Evolutionary conservation across 2,329 filamentous ascomycete species (phyloP).

Genomic region (Metarhizium sp.): DNA sequence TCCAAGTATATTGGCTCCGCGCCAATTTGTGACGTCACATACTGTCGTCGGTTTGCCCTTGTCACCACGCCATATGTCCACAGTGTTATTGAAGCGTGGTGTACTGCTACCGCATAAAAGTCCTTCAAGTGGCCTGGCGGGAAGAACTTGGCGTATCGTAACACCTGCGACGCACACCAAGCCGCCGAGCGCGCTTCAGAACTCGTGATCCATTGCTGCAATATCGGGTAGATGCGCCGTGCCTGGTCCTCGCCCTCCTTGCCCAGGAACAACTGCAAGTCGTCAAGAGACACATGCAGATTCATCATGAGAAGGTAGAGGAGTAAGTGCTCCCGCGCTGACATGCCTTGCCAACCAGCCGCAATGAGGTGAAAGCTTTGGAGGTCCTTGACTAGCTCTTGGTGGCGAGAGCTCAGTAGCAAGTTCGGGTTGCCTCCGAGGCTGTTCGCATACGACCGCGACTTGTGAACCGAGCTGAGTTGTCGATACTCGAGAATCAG

Average conservation of each 20-base stretch:
- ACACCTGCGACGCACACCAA: slow-evolving; percentile 59
- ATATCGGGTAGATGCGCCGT: slow-evolving; percentile 44
- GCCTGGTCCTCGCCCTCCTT: slow-evolving; percentile 60
- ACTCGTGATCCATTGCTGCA: slow-evolving; percentile 50
- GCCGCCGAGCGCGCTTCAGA: slow-evolving; percentile 48
- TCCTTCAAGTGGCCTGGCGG: slow-evolving; percentile 47
- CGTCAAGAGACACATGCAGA: slow-evolving; percentile 53
- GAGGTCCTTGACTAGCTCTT: slow-evolving; percentile 53
- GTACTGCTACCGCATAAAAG: slow-evolving; percentile 59
- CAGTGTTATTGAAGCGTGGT: slow-evolving; percentile 57
- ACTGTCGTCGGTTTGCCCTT: slow-evolving; percentile 26
- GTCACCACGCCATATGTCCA: slow-evolving; percentile 60
- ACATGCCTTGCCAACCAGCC: slow-evolving; percentile 31
- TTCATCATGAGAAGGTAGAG: slow-evolving; percentile 51
- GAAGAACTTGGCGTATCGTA: slow-evolving; percentile 49
- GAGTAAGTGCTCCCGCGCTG: slow-evolving; percentile 37
- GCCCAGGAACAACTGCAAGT: slow-evolving; percentile 58
- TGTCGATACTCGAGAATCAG: slow-evolving; percentile 59
- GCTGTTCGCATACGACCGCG: slow-evolving; percentile 36
- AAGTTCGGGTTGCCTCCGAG: slow-evolving; percentile 30
- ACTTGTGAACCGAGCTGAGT: slow-evolving; percentile 39
- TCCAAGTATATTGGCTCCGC: slow-evolving; percentile 44
- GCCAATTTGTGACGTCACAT: slow-evolving; percentile 20
- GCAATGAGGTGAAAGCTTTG: slow-evolving; percentile 35
- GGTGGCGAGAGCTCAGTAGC: slow-evolving; percentile 45